Conservation (phyloP, 1,284 basidiomycete species). For the Rhodotorula sp. region DNA sequence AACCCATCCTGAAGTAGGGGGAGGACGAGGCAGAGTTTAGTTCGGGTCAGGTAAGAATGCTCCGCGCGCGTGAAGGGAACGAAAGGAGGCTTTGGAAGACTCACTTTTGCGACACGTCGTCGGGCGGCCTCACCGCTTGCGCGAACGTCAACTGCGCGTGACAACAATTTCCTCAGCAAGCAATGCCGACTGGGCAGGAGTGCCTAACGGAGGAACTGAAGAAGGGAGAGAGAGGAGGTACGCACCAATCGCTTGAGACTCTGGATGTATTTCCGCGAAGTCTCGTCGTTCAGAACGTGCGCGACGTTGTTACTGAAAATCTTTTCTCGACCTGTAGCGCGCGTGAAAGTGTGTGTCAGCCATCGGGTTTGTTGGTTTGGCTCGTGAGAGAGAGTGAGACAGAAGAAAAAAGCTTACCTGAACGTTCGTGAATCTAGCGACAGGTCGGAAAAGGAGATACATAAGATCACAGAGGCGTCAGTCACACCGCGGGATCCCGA, state of each 20-base stretch:
- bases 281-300: conserved; percentile 98
- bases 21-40: too few species aligned
- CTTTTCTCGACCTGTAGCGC: conserved; percentile 73
- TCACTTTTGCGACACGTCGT: too few species aligned
- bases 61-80: too few species aligned
- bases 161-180: too few species aligned
- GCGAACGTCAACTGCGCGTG: too few species aligned
- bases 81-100: too few species aligned
- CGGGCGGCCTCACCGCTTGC: too few species aligned
- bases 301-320: conserved; percentile 96
- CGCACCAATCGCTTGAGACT: conserved; percentile 79
- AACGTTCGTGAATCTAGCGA: conserved; percentile 25
- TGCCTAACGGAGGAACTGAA: not conserved
- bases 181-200: too few species aligned
- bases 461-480: not conserved
- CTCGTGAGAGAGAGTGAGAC: not conserved
- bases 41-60: too few species aligned
- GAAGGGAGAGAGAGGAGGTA: conserved; percentile 52
- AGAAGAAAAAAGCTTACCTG: not conserved
- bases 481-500: too few species aligned
- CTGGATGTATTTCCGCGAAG: conserved; percentile 97
- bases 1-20: too few species aligned
- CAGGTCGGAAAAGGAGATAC: not conserved
- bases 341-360: too few species aligned
- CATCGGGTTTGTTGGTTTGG: not conserved